Conservation (phyloP, 768 basidiomycete species). For the Holtermannia corniformis region DNA sequence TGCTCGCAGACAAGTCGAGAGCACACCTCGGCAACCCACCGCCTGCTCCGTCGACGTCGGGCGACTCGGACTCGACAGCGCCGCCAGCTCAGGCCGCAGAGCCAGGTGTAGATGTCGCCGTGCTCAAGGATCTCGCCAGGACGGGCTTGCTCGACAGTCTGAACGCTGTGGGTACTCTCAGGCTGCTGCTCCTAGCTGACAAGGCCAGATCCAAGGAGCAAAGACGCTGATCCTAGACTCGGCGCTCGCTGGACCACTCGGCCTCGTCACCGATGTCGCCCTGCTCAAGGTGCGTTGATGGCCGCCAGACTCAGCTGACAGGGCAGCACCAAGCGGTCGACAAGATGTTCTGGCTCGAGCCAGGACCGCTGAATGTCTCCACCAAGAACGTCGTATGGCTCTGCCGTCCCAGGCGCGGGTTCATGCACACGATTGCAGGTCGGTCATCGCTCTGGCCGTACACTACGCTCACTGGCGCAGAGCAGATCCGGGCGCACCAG, state of each 20-base stretch:
- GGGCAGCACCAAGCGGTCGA: conserved; percentile 92
- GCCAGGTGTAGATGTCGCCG: conserved; percentile 24
- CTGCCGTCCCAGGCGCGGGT: conserved; percentile 73
- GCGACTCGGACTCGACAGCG: conserved; percentile 30
- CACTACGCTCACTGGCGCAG: conserved; percentile 46
- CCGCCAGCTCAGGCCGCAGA: conserved; percentile 13
- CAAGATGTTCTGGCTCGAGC: conserved; percentile 99
- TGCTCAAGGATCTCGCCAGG: conserved; percentile 65
- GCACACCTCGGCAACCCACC: conserved; percentile 11
- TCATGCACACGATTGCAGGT: conserved; percentile 88
- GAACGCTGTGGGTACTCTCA: conserved; percentile 45
- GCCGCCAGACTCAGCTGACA: not conserved
- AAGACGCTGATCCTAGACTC: conserved; percentile 95
- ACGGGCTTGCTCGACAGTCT: conserved; percentile 74
- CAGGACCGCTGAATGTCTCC: conserved; percentile 68
- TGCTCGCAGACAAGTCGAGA: not conserved
- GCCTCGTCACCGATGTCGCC: conserved; percentile 88
- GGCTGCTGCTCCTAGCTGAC: not conserved
- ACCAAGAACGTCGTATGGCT: conserved; percentile 89
- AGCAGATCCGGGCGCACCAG: conserved; percentile 79
- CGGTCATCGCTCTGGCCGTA: conserved; percentile 31
- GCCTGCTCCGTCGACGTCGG: conserved; percentile 34
- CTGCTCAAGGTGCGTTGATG: conserved; percentile 63
- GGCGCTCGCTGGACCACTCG: conserved; percentile 77
- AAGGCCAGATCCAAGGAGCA: conserved; percentile 50